Evolutionary conservation across 495 filamentous ascomycete genomes (phyloP).

Genomic region (Podospora sp.): DNA sequence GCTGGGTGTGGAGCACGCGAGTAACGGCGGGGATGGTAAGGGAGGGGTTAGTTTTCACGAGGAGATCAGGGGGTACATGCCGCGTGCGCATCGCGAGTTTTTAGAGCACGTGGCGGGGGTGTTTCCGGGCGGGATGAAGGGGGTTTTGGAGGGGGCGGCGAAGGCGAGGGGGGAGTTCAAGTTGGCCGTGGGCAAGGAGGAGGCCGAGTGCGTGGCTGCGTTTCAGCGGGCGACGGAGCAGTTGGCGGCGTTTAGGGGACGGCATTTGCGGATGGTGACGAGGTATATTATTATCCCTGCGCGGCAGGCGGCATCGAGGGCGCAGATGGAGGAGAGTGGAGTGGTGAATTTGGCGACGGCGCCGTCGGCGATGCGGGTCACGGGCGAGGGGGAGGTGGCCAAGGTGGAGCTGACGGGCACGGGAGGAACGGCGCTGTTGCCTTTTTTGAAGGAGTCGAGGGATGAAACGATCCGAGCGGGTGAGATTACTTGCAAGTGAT

Average conservation of each 20-base stretch:
- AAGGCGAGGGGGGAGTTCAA: neutral
- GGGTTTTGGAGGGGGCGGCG: constrained; percentile 15
- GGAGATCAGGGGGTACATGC: constrained; percentile 94
- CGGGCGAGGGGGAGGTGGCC: constrained; percentile 31
- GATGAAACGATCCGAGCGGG: constrained; percentile 67
- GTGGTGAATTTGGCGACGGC: constrained; percentile 66
- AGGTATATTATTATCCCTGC: constrained; percentile 84
- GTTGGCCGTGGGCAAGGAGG: constrained; percentile 62
- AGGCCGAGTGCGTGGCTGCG: constrained; percentile 52
- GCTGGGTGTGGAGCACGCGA: constrained; percentile 80
- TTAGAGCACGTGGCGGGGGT: constrained; percentile 71
- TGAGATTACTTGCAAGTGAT: constrained; percentile 5
- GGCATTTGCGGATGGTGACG: constrained; percentile 89
- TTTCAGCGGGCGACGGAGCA: constrained; percentile 83
- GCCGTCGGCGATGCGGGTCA: constrained; percentile 39
- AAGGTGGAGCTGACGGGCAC: constrained; percentile 68
- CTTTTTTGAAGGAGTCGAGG: constrained; percentile 91
- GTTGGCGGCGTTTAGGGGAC: constrained; percentile 78
- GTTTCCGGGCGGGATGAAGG: constrained; percentile 25
- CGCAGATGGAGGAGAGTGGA: neutral
- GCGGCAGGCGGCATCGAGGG: constrained; percentile 29
- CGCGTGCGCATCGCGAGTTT: constrained; percentile 79
- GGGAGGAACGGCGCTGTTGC: constrained; percentile 86
- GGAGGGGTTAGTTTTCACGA: constrained; percentile 86
- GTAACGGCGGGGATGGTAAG: constrained; percentile 70